Evolutionary conservation across 805 yeast genomes (phyloP).

Genomic region (Lachancea nothofagi): DNA sequence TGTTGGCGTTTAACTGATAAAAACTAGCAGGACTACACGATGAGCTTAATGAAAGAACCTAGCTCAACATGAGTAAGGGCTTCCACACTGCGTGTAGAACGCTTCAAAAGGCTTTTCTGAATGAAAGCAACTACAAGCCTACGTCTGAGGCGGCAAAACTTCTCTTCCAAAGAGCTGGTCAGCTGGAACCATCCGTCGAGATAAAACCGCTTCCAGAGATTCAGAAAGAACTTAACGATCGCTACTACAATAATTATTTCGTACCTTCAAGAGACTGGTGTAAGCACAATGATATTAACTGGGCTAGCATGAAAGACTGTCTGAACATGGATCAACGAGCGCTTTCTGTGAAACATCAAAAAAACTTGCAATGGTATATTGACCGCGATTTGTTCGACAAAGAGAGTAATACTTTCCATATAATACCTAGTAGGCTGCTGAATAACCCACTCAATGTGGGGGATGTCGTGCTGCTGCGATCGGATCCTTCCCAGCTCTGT

Average conservation of each 20-base stretch:
- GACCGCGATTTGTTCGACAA: constrained; percentile 1
- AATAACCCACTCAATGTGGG: constrained; percentile 41
- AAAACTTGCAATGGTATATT: constrained; percentile 3
- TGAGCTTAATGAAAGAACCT: too few species aligned
- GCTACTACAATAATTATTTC: constrained; percentile 20
- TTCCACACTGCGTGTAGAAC: not conserved
- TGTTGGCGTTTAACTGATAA: too few species aligned
- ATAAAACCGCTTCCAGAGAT: constrained; percentile 23
- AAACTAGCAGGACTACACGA: too few species aligned
- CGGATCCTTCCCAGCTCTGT: constrained; percentile 42
- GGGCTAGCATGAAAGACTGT: constrained; percentile 3
- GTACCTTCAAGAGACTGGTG: constrained; percentile 27
- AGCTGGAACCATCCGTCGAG: constrained; percentile 23
- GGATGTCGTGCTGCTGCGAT: constrained; percentile 53
- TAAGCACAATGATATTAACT: constrained; percentile 2
- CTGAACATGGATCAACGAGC: constrained; percentile 4
- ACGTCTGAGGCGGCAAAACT: not conserved
- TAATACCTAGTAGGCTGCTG: constrained; percentile 11
- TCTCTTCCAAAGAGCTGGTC: constrained; percentile 4
- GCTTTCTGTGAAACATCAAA: constrained; percentile 1
- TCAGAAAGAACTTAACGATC: constrained; percentile 14
- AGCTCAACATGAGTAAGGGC: not conserved
- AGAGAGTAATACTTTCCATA: constrained; percentile 4
- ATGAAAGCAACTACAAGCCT: not conserved
- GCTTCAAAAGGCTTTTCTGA: not conserved